Conservation (phyloP, 2,329 filamentous ascomycete genomes). For the Sclerotinia trifoliorum region DNA sequence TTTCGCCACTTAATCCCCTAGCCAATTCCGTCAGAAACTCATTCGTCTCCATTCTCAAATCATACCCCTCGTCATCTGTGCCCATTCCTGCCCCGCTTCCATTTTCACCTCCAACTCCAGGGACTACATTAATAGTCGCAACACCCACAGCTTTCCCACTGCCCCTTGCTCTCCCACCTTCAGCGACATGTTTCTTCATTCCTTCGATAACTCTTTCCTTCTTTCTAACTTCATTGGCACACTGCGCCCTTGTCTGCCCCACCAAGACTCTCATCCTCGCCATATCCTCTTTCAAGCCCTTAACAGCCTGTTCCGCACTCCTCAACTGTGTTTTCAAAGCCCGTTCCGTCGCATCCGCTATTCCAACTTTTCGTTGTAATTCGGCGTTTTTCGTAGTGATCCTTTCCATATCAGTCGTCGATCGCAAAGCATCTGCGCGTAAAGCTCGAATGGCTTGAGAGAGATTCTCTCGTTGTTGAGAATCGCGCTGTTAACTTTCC, state of each 20-base stretch:
- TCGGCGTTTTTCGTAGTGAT: slow-evolving; percentile 55
- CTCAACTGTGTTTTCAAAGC: slow-evolving; percentile 67
- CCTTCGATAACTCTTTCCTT: slow-evolving; percentile 85
- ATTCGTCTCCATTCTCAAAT: slow-evolving; percentile 81
- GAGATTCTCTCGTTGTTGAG: slow-evolving; percentile 81
- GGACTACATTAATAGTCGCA: slow-evolving; percentile 56
- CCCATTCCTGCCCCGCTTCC: slow-evolving; percentile 23
- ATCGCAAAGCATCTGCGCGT: slow-evolving; percentile 71
- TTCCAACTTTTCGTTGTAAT: slow-evolving; percentile 54
- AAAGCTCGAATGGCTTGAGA: slow-evolving; percentile 74
- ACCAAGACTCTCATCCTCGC: slow-evolving; percentile 75
- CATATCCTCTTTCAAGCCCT: slow-evolving; percentile 81
- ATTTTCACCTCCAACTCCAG: slow-evolving; percentile 50
- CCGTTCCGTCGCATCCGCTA: slow-evolving; percentile 68
- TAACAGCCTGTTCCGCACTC: slow-evolving; percentile 69
- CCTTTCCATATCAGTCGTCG: slow-evolving; percentile 65
- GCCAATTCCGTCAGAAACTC: slow-evolving; percentile 85
- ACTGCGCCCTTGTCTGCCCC: slow-evolving; percentile 79
- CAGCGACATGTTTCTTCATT: slow-evolving; percentile 81
- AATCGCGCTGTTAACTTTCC: slow-evolving; percentile 66
- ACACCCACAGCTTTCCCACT: slow-evolving; percentile 54
- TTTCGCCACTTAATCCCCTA: slow-evolving; percentile 84
- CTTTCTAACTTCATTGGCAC: slow-evolving; percentile 86
- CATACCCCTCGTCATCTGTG: slow-evolving; percentile 57
- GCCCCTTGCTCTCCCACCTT: slow-evolving; percentile 63